phyloP scores from a whole-genome alignment of 768 basidiomycete genomes.

The Mycena floridula region DNA sequence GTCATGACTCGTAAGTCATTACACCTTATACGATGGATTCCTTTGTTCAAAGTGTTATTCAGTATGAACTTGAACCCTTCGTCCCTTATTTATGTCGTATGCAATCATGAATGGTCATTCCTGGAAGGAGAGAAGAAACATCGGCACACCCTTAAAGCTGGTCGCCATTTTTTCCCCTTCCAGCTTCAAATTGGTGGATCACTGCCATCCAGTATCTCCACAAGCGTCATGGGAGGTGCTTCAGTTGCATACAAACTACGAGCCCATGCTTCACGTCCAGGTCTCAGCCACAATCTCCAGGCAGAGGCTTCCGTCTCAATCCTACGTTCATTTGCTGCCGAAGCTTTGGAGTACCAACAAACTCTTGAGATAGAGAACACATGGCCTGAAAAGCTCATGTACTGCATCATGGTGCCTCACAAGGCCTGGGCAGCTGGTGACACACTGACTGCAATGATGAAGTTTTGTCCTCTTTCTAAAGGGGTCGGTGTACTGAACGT shows the following conservation, averaged over 20 bases:
- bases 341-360: slow-evolving; percentile 93
- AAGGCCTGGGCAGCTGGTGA: slow-evolving; percentile 95
- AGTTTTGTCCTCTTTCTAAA: slow-evolving; percentile 83
- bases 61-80: slow-evolving; percentile 40
- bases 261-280: slow-evolving; percentile 74
- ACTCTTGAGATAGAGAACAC: slow-evolving; percentile 94
- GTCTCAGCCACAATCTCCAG: slow-evolving; percentile 65
- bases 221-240: slow-evolving; percentile 49
- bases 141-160: slow-evolving; percentile 91
- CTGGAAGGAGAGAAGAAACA: slow-evolving; percentile 77
- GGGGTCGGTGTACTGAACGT: slow-evolving; percentile 71
- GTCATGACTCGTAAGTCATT: slow-evolving; percentile 53
- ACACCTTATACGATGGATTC: slow-evolving; percentile 4
- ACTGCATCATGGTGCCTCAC: slow-evolving; percentile 87
- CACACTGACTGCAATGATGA: slow-evolving; percentile 71
- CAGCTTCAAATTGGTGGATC: slow-evolving; percentile 79
- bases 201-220: slow-evolving; percentile 71
- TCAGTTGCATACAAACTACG: slow-evolving; percentile 85
- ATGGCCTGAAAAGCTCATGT: slow-evolving; percentile 98
- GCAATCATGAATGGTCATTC: slow-evolving; percentile 89
- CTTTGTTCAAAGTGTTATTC: slow-evolving; percentile 6
- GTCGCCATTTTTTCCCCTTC: slow-evolving; percentile 90
- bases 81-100: slow-evolving; percentile 53
- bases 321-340: slow-evolving; percentile 66
- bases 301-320: slow-evolving; percentile 57